phyloP scores from a whole-genome alignment of 2,329 filamentous ascomycete genomes.

The Graphilbum sp. region DNA sequence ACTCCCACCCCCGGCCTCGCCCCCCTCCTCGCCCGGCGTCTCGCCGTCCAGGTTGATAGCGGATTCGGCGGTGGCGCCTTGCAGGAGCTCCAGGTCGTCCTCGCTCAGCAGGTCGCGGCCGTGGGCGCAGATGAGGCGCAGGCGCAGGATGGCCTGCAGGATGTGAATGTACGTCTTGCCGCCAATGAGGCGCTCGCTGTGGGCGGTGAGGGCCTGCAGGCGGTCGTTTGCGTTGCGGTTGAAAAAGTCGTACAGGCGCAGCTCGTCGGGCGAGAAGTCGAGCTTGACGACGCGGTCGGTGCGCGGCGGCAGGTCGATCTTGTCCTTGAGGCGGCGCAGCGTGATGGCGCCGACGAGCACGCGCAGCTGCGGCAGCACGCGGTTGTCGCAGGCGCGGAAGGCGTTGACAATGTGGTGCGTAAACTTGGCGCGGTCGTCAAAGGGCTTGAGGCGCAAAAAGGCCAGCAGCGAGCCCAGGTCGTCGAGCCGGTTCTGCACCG shows the following conservation, averaged over 20 bases:
- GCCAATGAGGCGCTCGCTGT: slow-evolving; percentile 50
- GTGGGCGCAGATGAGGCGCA: slow-evolving; percentile 83
- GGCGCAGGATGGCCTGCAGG: slow-evolving; percentile 73
- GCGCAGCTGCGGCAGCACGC: slow-evolving; percentile 70
- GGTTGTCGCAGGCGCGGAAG: slow-evolving; percentile 73
- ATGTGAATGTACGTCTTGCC: slow-evolving; percentile 91
- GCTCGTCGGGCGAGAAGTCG: slow-evolving; percentile 60
- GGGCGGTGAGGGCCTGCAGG: slow-evolving; percentile 55
- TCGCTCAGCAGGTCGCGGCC: slow-evolving; percentile 81
- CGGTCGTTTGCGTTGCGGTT: slow-evolving; percentile 65
- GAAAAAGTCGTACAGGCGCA: slow-evolving; percentile 68
- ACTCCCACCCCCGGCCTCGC: too few species aligned
- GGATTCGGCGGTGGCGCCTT: slow-evolving; percentile 67
- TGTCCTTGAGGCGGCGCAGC: slow-evolving; percentile 78
- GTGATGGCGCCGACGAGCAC: slow-evolving; percentile 91
- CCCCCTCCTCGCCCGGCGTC: too few species aligned
- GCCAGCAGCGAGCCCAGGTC: slow-evolving; percentile 77
- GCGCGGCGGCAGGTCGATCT: slow-evolving; percentile 63
- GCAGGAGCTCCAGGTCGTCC: slow-evolving; percentile 63
- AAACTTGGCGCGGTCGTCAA: slow-evolving; percentile 64
- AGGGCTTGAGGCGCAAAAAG: slow-evolving; percentile 72
- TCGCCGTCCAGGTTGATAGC: slow-evolving; percentile 83
- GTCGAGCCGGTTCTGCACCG: slow-evolving; percentile 83
- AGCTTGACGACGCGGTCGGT: slow-evolving; percentile 58
- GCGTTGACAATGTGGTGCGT: slow-evolving; percentile 64